A percentile compares a stretch with the other conserved stretches of the same genome.
These are phyloP conservation scores for Cryptosporidium ryanae DNA, from an alignment of 169 alveolate species.

Conservation along the genomic window DNA sequence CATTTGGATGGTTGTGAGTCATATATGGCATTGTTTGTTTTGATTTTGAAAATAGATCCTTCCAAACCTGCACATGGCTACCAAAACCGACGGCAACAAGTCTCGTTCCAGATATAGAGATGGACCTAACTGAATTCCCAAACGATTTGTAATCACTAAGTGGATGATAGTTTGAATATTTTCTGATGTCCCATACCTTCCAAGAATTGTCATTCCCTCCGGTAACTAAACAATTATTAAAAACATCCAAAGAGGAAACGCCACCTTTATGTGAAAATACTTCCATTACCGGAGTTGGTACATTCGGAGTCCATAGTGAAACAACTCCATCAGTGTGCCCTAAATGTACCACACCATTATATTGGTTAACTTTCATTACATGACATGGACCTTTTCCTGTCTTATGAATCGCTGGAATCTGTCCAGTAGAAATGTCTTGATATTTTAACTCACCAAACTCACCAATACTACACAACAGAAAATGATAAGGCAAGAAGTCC, in stretches of 20 bases:
- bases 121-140: constrained; percentile 79
- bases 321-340: constrained; percentile 94
- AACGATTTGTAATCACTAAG: constrained; percentile 74
- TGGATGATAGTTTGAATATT: constrained; percentile 79
- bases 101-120: constrained; percentile 87
- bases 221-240: constrained; percentile 82
- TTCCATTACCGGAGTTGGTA: constrained; percentile 85
- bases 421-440: constrained; percentile 94
- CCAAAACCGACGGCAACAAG: constrained; percentile 85
- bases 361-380: constrained; percentile 87
- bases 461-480: constrained; percentile 89
- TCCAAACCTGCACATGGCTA: constrained; percentile 88
- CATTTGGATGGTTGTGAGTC: constrained; percentile 82
- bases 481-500: constrained; percentile 94
- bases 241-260: constrained; percentile 78
- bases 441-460: constrained; percentile 92
- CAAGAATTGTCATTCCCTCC: constrained; percentile 86
- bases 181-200: constrained; percentile 95
- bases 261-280: constrained; percentile 87
- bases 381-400: constrained; percentile 91
- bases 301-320: constrained; percentile 95
- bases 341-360: constrained; percentile 90
- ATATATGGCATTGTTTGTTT: constrained; percentile 89
- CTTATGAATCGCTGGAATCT: constrained; percentile 89
- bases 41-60: constrained; percentile 81